Base-by-base conservation (phyloP, 257 asterid genomes). In the Echites panduratus region DNA sequence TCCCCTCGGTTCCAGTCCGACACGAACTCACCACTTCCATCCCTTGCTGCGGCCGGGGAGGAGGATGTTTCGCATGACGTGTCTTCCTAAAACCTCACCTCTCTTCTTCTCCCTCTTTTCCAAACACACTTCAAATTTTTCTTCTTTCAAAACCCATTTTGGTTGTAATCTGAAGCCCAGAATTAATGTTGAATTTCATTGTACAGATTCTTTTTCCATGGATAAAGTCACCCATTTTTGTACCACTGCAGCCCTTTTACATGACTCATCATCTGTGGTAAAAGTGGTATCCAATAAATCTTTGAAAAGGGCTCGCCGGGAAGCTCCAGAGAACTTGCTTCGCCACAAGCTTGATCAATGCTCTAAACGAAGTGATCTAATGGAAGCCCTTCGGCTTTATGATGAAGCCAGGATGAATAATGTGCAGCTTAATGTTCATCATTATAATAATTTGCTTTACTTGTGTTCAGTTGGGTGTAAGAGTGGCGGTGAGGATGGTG, bases 391-490 rank as follows among this genome's bases (percentile, higher is more conserved):
- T 72, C 80, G 85, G 73, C 85, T 95, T 4, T 95, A 95, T 81
- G 79, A 84, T 38, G 97, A 92, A 81, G 99, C 97, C 44, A 91
- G 80, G 76, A 77, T 76, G 32, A 82, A 83, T 44, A 68, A 57
- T 14, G 76, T 92, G 54, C 81, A 70, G 72, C 87, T 95, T 38
- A 81, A 79, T 77, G 87, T 80, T 73, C 77, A 87, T 75, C 93
- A 87, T 75, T 94, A 91, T 82, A 95, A 92, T 81, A 83, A 80
- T 61, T 79, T 91, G 87, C 95, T 95, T 48, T 90, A 92, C 77
- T 80, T 95, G 74, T 92, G 96, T 76, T 84, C 90, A 32, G 70
- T 68, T 76, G 48, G 77, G 5, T 77, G 64, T 32, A 68, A 70
- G n/a, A 81, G 68, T 53, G 80, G 26, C 56, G 66, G 19, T 7